Base-by-base conservation (phyloP, 495 filamentous ascomycete species). In the Glarea lozoyensis region DNA sequence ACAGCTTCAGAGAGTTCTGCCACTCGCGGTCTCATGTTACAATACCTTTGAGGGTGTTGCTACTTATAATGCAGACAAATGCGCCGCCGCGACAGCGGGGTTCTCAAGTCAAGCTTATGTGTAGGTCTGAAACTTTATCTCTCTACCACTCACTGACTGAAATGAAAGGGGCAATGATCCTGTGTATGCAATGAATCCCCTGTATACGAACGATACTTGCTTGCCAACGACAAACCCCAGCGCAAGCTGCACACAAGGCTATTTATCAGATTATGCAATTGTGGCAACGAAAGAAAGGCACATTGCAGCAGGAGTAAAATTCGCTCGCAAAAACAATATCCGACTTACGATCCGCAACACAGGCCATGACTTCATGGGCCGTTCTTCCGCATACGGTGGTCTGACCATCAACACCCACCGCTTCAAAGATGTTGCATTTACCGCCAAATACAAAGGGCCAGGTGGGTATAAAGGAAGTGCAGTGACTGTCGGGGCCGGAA, bases 391-490 rank as follows among this genome's bases (percentile, higher is more conserved):
- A 27, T 60, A 63, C 39, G 76, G 66, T 9, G 70, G 61, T 17
- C 57, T 72, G 10, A 63, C 57, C 4, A 59, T 70, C 30, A 75
- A 63, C 70, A 73, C 60, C 31, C 75, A 69, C 40, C 55, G 67
- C 42, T 58, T 77, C 18, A 71, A 67, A 41, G 52, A 44, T 61
- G 24, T 54, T 71, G 48, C 55, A n/a, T 61, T 71, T 46, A 56
- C 52, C 10, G 54, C 63, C 37, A 31, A 43, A 13, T 72, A 65
- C 48, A 37, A n/a, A 11, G 34, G 34, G 11, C 34, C 34, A 2
- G 34, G 34, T 21, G 51, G 60, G 17, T 74, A 70, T 42, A 62
- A 52, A 9, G 64, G 65, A 10, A 54, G 55, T 23, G 60, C 46
- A 55, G 17, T 21, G 23, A 20, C 33, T 42, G 43, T 80, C 32